Base-by-base conservation (phyloP, 2,329 filamentous ascomycete genomes). In the Cladosporium sp. region DNA sequence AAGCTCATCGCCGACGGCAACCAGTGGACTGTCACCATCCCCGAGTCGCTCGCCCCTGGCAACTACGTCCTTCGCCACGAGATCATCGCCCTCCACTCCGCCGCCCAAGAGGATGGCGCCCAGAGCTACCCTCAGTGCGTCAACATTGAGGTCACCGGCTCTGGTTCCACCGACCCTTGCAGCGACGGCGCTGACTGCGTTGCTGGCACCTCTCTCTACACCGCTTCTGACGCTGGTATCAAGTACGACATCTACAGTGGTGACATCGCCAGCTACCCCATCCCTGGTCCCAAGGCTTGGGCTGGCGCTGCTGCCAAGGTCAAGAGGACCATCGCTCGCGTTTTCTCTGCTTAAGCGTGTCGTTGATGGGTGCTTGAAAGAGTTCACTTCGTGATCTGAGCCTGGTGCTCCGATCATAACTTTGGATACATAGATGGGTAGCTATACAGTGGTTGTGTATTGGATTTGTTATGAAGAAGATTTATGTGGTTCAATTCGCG, bases 11-110 rank as follows among this genome's bases (percentile, higher is more conserved):
- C 47, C 56, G 40, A 59, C 47, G 50, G 28, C 56, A 59, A 59
- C 56, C 17, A 39, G 19, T 59, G 56, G 38, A 70, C 73, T 54
- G 78, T 84, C 60, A 77, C 74, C 59, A 82, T 86, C 59, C 83
- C 83, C 14, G 64, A 72, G 5, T 78, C 77, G 61, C 76, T 86
- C 57, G 77, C 76, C 37, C 70, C 81, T 5, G 84, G 84, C 20
- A 77, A 84, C 67, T 86, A 86, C 68, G 79, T 86, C 59, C 76
- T 85, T 12, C 79, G 84, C 17, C 81, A 83, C 56, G 84, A 86
- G 74, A 77, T 82, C 56, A 79, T 88, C 55, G 85, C 82, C 17
- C 82, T 88, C 52, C 85, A 88, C 75, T 75, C 75, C 36, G 80
- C 75, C 7, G 75, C 72, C 6, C 64, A 70, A 34, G 56, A 51